phyloP scores from a whole-genome alignment of 116 monocot genomes.

The Posidonia oceanica region DNA sequence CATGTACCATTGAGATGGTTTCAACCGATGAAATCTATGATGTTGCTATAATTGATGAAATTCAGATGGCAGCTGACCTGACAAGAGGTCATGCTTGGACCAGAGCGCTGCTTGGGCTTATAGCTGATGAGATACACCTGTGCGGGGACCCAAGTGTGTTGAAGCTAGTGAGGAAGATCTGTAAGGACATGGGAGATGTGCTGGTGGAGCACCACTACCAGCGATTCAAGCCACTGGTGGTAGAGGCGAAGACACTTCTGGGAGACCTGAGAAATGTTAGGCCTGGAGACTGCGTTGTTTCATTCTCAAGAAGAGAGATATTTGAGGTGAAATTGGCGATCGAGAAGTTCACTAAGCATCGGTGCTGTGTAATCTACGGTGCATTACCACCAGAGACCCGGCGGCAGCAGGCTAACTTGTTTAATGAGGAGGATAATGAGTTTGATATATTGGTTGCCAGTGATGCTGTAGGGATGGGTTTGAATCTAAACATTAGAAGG shows the following conservation, averaged over 20 bases:
- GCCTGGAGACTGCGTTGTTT: constrained; percentile 84
- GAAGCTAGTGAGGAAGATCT: constrained; percentile 60
- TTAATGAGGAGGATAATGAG: constrained; percentile 77
- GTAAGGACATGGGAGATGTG: constrained; percentile 70
- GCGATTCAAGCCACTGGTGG: constrained; percentile 89
- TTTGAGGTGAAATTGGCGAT: constrained; percentile 92
- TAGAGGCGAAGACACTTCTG: constrained; percentile 73
- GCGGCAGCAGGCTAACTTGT: constrained; percentile 71
- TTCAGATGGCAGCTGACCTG: constrained; percentile 86
- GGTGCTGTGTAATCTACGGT: constrained; percentile 95
- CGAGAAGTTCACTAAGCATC: constrained; percentile 76
- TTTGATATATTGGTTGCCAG: constrained; percentile 90
- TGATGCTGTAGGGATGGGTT: constrained; percentile 94
- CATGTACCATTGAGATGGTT: constrained; percentile 88
- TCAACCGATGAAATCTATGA: constrained; percentile 67
- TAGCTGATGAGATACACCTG: constrained; percentile 91
- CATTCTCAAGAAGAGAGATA: constrained; percentile 89
- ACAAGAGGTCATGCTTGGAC: constrained; percentile 84
- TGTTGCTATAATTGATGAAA: constrained; percentile 86
- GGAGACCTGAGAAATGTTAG: constrained; percentile 70
- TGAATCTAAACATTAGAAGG: constrained; percentile 92
- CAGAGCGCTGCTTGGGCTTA: constrained; percentile 71
- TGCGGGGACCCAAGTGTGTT: constrained; percentile 92
- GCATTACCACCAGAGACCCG: constrained; percentile 89
- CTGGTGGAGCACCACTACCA: constrained; percentile 53